A percentile compares a stretch with the other conserved stretches of the same genome.
Evolutionary conservation across 108 stramenopile genomes (phyloP).

Genomic region (Fistulifera pelliculosa): DNA sequence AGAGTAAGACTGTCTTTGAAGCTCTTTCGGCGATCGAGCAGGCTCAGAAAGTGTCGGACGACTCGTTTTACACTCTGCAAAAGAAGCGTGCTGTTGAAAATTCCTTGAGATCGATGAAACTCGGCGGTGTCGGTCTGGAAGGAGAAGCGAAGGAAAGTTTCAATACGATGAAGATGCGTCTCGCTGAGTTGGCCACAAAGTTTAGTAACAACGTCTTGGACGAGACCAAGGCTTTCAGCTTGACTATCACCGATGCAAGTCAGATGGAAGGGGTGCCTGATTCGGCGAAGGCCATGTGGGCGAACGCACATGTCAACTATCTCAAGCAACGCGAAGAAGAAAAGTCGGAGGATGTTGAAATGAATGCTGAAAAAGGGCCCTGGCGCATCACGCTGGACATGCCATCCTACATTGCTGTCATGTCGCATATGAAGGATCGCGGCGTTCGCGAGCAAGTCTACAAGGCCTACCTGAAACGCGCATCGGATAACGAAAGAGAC

Average conservation of each 20-base stretch:
- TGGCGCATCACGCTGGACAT: conserved; percentile 92
- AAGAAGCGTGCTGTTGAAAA: conserved; percentile 78
- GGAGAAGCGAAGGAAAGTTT: conserved; percentile 84
- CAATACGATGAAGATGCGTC: conserved; percentile 89
- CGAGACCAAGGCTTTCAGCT: conserved; percentile 87
- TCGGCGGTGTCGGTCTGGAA: conserved; percentile 89
- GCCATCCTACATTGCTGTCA: conserved; percentile 89
- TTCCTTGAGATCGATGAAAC: conserved; percentile 69
- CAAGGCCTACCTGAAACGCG: conserved; percentile 79
- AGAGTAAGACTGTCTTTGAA: conserved; percentile 82
- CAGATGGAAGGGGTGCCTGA: conserved; percentile 86
- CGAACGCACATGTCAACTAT: conserved; percentile 41
- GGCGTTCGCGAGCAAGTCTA: conserved; percentile 89
- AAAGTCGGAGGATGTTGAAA: conserved; percentile 44
- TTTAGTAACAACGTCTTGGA: conserved; percentile 97
- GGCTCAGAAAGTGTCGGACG: conserved; percentile 19
- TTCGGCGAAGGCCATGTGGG: conserved; percentile 87
- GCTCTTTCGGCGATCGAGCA: conserved; percentile 68
- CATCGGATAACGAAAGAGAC: conserved; percentile 62
- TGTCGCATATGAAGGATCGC: conserved; percentile 84
- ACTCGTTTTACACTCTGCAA: conserved; percentile 41
- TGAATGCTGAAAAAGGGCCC: conserved; percentile 80
- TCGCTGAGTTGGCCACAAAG: conserved; percentile 76
- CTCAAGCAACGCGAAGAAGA: conserved; percentile 17
- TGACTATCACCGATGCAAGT: conserved; percentile 52